These are phyloP conservation scores for Taxillus chinensis DNA, from an alignment of 164 flowering plant genomes.

Conservation along the genomic window DNA sequence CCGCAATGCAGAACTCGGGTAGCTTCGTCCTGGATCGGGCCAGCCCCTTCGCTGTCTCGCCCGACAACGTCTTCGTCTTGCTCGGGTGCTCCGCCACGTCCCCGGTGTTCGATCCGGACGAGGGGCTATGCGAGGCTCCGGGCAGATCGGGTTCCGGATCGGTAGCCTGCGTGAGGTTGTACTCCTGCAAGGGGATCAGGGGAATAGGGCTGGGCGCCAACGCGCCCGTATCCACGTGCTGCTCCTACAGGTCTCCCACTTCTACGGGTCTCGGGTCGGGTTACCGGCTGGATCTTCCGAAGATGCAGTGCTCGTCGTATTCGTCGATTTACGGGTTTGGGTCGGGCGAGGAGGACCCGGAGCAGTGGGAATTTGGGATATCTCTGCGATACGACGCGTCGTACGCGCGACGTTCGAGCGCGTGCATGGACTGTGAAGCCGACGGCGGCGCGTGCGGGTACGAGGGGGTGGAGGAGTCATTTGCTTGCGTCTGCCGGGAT, in stretches of 20 bases:
- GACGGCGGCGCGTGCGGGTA: constrained; percentile 59
- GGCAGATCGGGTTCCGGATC: constrained; percentile 42
- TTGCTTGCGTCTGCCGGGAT: constrained; percentile 43
- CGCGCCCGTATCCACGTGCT: constrained; percentile 47
- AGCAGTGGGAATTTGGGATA: constrained; percentile 50
- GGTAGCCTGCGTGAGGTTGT: constrained; percentile 41
- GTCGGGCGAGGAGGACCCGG: constrained; percentile 41
- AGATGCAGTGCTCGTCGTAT: constrained; percentile 63
- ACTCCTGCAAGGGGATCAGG: constrained; percentile 48
- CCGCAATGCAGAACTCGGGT: constrained; percentile 62
- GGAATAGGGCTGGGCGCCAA: constrained; percentile 48
- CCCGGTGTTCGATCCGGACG: constrained; percentile 36
- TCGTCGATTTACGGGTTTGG: constrained; percentile 47
- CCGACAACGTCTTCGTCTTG: constrained; percentile 30
- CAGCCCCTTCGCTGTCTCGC: constrained; percentile 30
- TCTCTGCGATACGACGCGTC: constrained; percentile 35
- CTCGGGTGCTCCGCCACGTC: constrained; percentile 62
- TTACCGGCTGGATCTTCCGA: constrained; percentile 40
- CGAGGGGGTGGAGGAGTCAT: constrained; percentile 20
- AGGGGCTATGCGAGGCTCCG: constrained; percentile 37
- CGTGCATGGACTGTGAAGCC: constrained; percentile 41
- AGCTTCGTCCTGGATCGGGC: constrained; percentile 41
- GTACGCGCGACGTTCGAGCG: constrained; percentile 7
- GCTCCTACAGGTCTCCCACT: constrained; percentile 38
- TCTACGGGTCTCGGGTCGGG: constrained; percentile 20